A percentile compares a stretch with the other conserved stretches of the same genome.
phyloP scores from a whole-genome alignment of 768 basidiomycete species.

The Collybia nuda region DNA sequence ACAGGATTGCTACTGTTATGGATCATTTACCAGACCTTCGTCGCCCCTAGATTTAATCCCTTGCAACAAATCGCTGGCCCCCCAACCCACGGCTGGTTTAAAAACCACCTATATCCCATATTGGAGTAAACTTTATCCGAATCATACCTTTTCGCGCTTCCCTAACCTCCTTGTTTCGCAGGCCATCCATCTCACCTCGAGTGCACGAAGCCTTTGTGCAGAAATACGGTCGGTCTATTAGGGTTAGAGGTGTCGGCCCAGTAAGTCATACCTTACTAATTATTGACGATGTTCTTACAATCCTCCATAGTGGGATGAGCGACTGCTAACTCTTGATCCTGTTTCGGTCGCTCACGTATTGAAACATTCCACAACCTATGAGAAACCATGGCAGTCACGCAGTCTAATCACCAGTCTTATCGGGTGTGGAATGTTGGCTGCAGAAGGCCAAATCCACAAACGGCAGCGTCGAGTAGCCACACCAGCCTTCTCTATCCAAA shows the following conservation, averaged over 20 bases:
- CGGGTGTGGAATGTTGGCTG: slow-evolving; percentile 80
- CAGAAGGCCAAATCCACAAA: slow-evolving; percentile 76
- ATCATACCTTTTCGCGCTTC: not conserved
- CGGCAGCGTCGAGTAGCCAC: slow-evolving; percentile 77
- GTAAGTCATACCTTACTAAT: slow-evolving; percentile 43
- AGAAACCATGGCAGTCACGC: slow-evolving; percentile 84
- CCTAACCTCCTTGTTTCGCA: not conserved
- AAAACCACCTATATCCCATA: slow-evolving; percentile 52
- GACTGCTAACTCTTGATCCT: slow-evolving; percentile 82
- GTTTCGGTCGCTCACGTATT: slow-evolving; percentile 72
- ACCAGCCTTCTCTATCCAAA: slow-evolving; percentile 81
- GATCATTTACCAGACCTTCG: slow-evolving; percentile 26
- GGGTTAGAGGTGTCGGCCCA: slow-evolving; percentile 65
- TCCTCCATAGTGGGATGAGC: slow-evolving; percentile 63
- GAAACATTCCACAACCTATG: slow-evolving; percentile 69
- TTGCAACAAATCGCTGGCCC: slow-evolving; percentile 63
- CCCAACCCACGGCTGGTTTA: slow-evolving; percentile 45
- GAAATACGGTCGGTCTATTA: slow-evolving; percentile 68
- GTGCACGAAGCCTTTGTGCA: slow-evolving; percentile 53
- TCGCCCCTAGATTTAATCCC: slow-evolving; percentile 40
- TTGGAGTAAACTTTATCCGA: slow-evolving; percentile 48
- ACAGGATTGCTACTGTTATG: slow-evolving; percentile 15
- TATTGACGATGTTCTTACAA: not conserved
- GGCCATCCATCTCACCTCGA: slow-evolving; percentile 54
- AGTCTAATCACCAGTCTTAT: slow-evolving; percentile 73